Evolutionary conservation across 805 yeast genomes (phyloP), one percentile per base, ranked within the genome.

Genomic region (Zygosaccharomyces siamensis): DNA sequence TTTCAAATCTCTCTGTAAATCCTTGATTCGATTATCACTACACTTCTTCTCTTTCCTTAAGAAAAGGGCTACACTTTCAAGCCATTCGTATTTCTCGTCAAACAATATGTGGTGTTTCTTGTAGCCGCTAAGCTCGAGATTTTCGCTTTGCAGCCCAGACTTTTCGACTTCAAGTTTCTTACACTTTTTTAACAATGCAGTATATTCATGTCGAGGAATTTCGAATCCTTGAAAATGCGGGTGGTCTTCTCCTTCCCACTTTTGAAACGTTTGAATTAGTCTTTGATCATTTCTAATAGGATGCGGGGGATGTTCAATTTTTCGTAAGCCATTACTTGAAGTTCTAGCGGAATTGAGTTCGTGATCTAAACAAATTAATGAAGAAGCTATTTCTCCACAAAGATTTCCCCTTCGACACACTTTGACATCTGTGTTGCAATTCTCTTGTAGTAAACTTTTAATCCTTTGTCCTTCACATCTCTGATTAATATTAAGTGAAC

Each of bases 41-140:
- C 24, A n/a, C 14, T 41, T 33, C 36, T 41, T 41, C 20, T 30
- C 44, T 18, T 41, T 37, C 16, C 26, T 28, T 8, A 30, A 30
- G 30, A 37, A 41, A 3, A 41, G 44, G 12, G 44, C 44, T 10
- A 41, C 16, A 26, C 44, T 41, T 18, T 41, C 44, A 1, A 41
- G 24, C 44, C 44, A 41, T 21, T 41, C 44, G 16, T 41, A 41
- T 10, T 41, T 41, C 20, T 41, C 44, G 20, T 41, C 44, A 30
- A 41, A 41, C 6, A 16, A 23, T 5, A 11, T n/a, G 11, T 20
- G 30, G 12, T 18, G 27, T 12, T 30, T 14, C 10, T 30, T 41
- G 14, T 30, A 41, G 18, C 36, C 33, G 18, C 27, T 41, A 5
- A 41, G 18, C 11, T 41, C 44, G 20, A n/a, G 12, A 30, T 41